Evolutionary conservation across 192 early-diverging fungal species (phyloP).

Genomic region (Piromyces finnis): DNA sequence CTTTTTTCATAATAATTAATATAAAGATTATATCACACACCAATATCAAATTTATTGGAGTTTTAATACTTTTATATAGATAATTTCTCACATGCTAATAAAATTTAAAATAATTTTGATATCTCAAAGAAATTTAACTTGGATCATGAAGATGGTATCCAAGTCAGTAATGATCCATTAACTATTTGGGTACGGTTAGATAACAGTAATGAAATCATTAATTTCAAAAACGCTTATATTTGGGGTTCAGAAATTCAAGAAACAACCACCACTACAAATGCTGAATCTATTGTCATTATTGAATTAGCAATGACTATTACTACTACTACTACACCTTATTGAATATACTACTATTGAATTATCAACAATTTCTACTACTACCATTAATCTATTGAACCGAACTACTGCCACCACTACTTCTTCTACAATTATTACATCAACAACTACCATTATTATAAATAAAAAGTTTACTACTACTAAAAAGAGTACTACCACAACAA

Average conservation of each 20-base stretch:
- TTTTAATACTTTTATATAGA: constrained; percentile 12
- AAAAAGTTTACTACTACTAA: no score
- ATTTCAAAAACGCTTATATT: background rate
- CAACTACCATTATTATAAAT: no score
- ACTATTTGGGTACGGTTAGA: background rate
- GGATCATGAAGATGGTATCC: background rate
- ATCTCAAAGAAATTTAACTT: constrained; percentile 3
- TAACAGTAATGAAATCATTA: background rate
- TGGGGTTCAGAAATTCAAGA: background rate
- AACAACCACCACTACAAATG: background rate
- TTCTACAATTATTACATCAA: no score
- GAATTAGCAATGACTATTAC: no score
- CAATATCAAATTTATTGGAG: constrained; percentile 6
- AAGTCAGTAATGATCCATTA: background rate
- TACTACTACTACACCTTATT: no score
- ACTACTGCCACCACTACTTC: no score
- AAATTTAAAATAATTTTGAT: constrained; percentile 15
- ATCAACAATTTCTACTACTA: no score
- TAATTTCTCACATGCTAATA: constrained; percentile 13
- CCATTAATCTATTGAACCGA: no score
- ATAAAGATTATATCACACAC: background rate
- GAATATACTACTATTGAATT: no score
- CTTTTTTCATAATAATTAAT: no score
- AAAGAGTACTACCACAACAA: background rate
- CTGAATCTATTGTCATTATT: no score